Evolutionary conservation across 352 stramenopile species (phyloP), one percentile per base, ranked within the genome.

Genomic region (Globisporangium iwayamae): DNA sequence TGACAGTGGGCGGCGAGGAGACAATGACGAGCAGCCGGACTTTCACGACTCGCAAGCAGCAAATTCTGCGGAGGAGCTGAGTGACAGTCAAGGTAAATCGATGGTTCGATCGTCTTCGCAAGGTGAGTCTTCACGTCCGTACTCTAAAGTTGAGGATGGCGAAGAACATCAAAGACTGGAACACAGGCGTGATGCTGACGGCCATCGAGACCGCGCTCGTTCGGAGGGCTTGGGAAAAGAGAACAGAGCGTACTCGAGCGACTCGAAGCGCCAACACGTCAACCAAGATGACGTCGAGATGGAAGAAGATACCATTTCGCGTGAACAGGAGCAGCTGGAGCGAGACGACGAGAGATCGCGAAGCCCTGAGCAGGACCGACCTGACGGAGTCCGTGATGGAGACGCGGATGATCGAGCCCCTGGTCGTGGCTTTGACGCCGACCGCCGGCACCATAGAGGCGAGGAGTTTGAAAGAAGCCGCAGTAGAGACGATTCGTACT

Each of bases 141-240:
- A 32, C 28, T 63, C 30, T 32, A n/a, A 63, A 9, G 7, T 38
- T 18, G 28, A 55, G 47, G 18, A 55, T 20, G n/a, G 41, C 36
- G n/a, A 48, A 48, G 43, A 46, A 5, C n/a, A 30, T 34, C 28
- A 16, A 55, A 43, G 43, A 53, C 13, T 7, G 4, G 41, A 65
- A n/a, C 25, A 25, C 18, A 50, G 28, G 5, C 36, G 43, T 2
- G 62, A 50, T 39, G 22, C 28, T 38, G 32, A 34, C 30, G 43
- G 43, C 4, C 11, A 18, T 51, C 60, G 39, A 51, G 20, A 66
- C 34, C 30, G 22, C 22, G 16, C n/a, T 56, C 55, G 62, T 11
- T 56, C 55, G 11, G 36, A 13, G 52, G 63, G 46, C 28, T 20
- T 59, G n/a, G 34, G 25, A 13, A 68, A 45, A 38, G 36, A 59